Evolutionary conservation across 2,329 filamentous ascomycete species (phyloP).

Genomic region (Aspergillus terreus): DNA sequence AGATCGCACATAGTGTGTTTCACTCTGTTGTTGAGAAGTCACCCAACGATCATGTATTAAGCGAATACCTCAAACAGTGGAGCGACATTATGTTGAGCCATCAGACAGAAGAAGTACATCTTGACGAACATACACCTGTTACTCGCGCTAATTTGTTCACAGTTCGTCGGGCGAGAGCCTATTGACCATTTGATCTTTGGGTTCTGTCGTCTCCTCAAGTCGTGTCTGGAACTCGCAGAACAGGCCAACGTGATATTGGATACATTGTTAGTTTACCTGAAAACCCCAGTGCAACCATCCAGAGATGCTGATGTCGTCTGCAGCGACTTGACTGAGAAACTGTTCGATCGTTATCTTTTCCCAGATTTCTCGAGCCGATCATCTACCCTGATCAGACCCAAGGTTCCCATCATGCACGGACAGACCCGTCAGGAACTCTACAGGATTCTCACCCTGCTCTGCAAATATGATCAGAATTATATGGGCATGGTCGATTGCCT

Average conservation of each 20-base stretch:
- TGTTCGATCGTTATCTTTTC: constrained; percentile 66
- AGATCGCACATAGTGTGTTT: constrained; percentile 42
- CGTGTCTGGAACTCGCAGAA: constrained; percentile 39
- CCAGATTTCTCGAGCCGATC: constrained; percentile 47
- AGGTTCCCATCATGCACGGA: constrained; percentile 50
- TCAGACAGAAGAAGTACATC: constrained; percentile 33
- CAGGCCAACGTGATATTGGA: constrained; percentile 28
- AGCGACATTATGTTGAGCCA: constrained; percentile 41
- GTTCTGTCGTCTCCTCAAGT: constrained; percentile 41
- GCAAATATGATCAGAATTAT: constrained; percentile 51
- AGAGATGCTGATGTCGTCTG: neutral
- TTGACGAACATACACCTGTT: neutral
- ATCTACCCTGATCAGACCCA: constrained; percentile 27
- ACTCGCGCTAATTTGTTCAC: neutral
- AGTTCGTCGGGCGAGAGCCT: constrained; percentile 45
- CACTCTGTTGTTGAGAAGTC: constrained; percentile 39
- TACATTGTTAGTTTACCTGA: constrained; percentile 18
- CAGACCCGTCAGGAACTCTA: constrained; percentile 58
- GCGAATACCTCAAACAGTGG: constrained; percentile 43
- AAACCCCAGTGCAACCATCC: neutral
- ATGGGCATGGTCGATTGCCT: constrained; percentile 51
- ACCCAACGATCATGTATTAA: constrained; percentile 34
- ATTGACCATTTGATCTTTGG: constrained; percentile 43
- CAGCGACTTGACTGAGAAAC: constrained; percentile 41
- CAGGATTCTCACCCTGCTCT: constrained; percentile 56